Evolutionary conservation across 305 asterid genomes (phyloP).

Genomic region (Solanum hybrid): DNA sequence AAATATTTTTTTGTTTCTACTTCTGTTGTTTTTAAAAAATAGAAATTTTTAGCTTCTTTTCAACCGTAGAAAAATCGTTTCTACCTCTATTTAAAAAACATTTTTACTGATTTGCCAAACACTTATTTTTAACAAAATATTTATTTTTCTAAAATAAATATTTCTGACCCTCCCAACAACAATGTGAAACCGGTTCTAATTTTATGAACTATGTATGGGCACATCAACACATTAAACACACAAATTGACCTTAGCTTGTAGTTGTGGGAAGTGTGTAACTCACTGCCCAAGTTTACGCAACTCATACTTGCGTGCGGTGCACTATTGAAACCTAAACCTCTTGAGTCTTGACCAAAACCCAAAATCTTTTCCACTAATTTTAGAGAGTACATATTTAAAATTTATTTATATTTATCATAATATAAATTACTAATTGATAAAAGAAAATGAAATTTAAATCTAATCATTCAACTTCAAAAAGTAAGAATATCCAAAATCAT

Average conservation of each 20-base stretch:
- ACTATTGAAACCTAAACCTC: background rate
- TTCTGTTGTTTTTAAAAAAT: no score
- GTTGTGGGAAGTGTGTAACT: background rate
- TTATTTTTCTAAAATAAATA: no score
- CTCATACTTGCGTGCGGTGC: background rate
- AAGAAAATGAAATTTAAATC: no score
- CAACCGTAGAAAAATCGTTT: rapidly evolving
- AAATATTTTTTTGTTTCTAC: no score
- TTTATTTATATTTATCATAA: no score
- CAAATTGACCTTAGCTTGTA: background rate
- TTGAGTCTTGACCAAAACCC: background rate
- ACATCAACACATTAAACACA: background rate
- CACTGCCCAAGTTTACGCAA: background rate
- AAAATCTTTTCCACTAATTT: background rate
- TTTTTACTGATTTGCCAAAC: no score
- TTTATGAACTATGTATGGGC: background rate
- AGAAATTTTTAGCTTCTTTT: no score
- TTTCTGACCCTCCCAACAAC: no score
- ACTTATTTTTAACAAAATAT: no score
- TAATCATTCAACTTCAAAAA: background rate
- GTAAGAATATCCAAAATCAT: background rate
- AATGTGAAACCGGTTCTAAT: background rate
- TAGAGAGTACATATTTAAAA: background rate
- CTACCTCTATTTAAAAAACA: background rate
- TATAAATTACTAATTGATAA: background rate